A percentile compares a stretch with the other conserved stretches of the same genome.
These are phyloP conservation scores for Neonectria coccinea DNA, from an alignment of 2,329 filamentous ascomycete genomes.

Conservation along the genomic window DNA sequence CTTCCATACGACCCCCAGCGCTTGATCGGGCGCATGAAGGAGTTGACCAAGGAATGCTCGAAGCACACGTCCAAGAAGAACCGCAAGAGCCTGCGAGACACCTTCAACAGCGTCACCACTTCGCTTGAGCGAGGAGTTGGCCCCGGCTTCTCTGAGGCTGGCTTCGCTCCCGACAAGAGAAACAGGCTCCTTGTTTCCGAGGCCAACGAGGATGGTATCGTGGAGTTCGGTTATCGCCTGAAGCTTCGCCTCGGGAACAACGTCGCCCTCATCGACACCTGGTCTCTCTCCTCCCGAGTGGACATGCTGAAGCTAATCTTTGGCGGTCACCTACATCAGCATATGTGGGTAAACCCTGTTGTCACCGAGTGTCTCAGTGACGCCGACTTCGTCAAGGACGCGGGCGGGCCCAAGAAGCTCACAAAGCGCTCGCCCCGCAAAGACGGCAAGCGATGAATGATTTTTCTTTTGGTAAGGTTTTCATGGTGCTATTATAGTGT, in stretches of 20 bases:
- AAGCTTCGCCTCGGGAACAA: conserved; percentile 62
- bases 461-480: background rate
- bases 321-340: conserved; percentile 57
- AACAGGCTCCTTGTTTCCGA: conserved; percentile 57
- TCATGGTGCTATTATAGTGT: background rate
- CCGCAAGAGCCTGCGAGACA: conserved; percentile 60
- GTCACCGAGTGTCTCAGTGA: conserved; percentile 55
- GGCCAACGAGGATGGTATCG: conserved; percentile 56
- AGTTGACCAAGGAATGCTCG: conserved; percentile 60
- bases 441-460: conserved; percentile 19
- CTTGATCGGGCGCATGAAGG: conserved; percentile 60
- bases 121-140: conserved; percentile 67
- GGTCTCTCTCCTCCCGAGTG: conserved; percentile 63
- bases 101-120: conserved; percentile 64
- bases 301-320: conserved; percentile 62
- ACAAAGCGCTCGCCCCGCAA: conserved; percentile 6
- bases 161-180: conserved; percentile 54
- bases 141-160: conserved; percentile 65
- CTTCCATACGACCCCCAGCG: conserved; percentile 64
- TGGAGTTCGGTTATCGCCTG: conserved; percentile 65
- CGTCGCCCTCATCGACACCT: conserved; percentile 61
- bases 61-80: conserved; percentile 64
- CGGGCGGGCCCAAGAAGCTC: background rate
- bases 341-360: conserved; percentile 54
- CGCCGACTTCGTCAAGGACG: conserved; percentile 47